These are phyloP conservation scores for Botrytis hyacinthi DNA, from an alignment of 2,329 filamentous ascomycete genomes.

Conservation along the genomic window DNA sequence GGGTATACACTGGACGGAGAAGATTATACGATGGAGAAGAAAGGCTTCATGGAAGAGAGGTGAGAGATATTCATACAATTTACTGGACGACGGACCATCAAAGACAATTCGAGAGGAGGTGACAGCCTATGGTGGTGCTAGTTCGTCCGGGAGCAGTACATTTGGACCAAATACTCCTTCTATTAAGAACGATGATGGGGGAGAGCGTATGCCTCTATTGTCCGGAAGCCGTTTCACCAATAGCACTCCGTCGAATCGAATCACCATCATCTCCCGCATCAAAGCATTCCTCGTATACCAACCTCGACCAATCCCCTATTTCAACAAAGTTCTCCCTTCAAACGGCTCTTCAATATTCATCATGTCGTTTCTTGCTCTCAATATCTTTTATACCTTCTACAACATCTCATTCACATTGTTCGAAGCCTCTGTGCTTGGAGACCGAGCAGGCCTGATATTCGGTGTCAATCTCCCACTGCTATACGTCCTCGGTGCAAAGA, in stretches of 20 bases:
- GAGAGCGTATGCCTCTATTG: conserved; percentile 34
- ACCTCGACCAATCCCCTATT: conserved; percentile 53
- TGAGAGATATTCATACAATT: conserved; percentile 16
- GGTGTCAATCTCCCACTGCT: conserved; percentile 52
- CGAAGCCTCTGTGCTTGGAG: conserved; percentile 53
- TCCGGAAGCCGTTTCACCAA: conserved; percentile 1
- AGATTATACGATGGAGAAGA: conserved; percentile 28
- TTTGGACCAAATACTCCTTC: conserved; percentile 27
- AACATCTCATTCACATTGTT: conserved; percentile 47
- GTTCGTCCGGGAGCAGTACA: conserved; percentile 34
- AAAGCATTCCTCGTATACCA: conserved; percentile 51
- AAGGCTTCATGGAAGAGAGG: conserved; percentile 21
- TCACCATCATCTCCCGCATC: conserved; percentile 24
- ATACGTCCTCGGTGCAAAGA: conserved; percentile 65
- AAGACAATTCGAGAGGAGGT: conserved; percentile 23
- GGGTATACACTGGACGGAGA: conserved; percentile 29
- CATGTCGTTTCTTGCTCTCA: conserved; percentile 51
- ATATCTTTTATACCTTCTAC: conserved; percentile 58
- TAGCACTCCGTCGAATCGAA: conserved; percentile 9
- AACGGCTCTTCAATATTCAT: conserved; percentile 56
- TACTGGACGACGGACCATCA: conserved; percentile 20
- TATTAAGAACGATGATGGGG: conserved; percentile 21
- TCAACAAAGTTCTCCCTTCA: conserved; percentile 56
- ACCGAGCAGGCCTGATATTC: conserved; percentile 41
- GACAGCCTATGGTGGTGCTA: conserved; percentile 21